Evolutionary conservation across 164 flowering plant genomes (phyloP), one percentile per base, ranked within the genome.

Genomic region (Macadamia tetraphylla): DNA sequence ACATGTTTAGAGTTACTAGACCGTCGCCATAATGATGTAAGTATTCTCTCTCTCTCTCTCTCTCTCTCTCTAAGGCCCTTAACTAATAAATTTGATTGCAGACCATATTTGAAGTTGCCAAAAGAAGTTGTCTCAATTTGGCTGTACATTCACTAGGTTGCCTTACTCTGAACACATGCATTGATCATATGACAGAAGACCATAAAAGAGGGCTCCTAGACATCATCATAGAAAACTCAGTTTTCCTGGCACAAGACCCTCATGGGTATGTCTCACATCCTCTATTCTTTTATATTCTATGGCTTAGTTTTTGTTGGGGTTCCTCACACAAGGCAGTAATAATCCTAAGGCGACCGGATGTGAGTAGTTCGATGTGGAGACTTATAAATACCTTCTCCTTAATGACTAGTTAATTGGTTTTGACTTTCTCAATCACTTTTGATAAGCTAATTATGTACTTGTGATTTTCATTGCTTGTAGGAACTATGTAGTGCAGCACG

Each of bases 141-240:
- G 74, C 69, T 18, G 65, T 55, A 14, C 17, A 51, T 18, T n/a
- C 23, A 29, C 53, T 51, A 51, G 74, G 74, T 18, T 60, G 65
- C 18, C 5, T 71, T 12, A 29, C 48, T 32, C 69, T 71, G 30
- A 60, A 32, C 12, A 30, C 29, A 15, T 29, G 59, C 53, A 60
- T 71, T 18, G 60, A 51, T 6, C 3, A 14, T 60, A 65, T 57
- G 3, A 40, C 8, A 17, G 40, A 32, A 0, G 63, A 58, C 6
- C 29, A 29, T 17, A 71, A 46, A 65, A 1, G 8, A 3, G 0
- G 9, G 0, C 65, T 71, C 40, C n/a, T 71, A 63, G 12, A 0
- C 9, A 51, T 9, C 23, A 42, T 71, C 18, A 14, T 48, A 10
- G 42, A 13, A 2, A 14, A 18, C 3, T 13, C 65, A 3, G 17